Conservation (phyloP, 768 basidiomycete species). For the Suillus luteus region DNA sequence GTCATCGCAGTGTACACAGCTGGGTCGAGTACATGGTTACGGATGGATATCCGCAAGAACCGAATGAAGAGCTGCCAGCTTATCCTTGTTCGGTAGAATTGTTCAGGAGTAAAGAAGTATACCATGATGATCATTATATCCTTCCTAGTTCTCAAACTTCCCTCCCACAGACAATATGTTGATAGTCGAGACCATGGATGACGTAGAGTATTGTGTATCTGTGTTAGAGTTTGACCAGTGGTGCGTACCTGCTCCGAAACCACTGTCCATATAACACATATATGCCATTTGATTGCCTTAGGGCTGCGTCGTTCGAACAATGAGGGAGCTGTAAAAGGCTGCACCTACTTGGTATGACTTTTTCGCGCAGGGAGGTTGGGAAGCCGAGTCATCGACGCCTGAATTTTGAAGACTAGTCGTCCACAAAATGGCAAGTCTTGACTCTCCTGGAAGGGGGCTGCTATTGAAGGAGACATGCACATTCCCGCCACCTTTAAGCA, state of each 20-base stretch:
- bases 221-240: background rate
- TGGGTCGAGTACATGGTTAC: slow-evolving; percentile 2
- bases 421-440: background rate
- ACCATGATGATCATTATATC: background rate
- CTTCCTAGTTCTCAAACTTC: background rate
- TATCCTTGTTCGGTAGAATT: slow-evolving; percentile 7
- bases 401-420: background rate
- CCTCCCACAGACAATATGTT: background rate
- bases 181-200: background rate
- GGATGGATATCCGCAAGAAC: background rate
- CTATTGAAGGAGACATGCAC: background rate
- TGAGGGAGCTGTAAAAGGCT: background rate
- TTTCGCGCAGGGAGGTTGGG: background rate
- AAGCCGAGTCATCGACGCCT: background rate
- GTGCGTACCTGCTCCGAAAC: background rate
- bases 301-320: background rate
- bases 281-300: background rate
- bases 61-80: slow-evolving; percentile 10
- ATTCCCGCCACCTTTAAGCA: background rate
- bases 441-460: background rate
- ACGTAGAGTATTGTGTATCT: background rate
- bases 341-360: background rate
- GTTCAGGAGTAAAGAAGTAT: too few species aligned
- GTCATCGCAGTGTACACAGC: background rate
- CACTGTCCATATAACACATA: background rate